Conservation (phyloP, 208 protist genomes). For the Trypanosoma scelopori region DNA sequence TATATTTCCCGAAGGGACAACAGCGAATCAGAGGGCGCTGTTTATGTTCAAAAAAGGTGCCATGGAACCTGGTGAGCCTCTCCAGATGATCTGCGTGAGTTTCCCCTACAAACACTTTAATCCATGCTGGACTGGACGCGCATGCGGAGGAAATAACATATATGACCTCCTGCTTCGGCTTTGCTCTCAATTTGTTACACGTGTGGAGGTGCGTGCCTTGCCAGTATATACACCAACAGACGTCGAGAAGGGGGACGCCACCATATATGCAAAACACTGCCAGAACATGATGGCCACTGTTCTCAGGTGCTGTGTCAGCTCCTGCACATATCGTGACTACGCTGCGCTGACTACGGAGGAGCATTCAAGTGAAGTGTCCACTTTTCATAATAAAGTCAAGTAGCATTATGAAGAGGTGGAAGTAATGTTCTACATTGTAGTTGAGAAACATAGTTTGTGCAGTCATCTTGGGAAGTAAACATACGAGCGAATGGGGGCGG, state of each 20-base stretch:
- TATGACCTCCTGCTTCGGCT: constrained; percentile 66
- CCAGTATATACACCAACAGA: constrained; percentile 88
- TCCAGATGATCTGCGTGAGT: constrained; percentile 86
- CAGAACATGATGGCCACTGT: constrained; percentile 83
- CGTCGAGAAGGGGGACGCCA: constrained; percentile 68
- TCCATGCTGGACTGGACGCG: constrained; percentile 77
- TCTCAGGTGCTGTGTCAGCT: constrained; percentile 57
- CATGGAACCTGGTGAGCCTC: constrained; percentile 78
- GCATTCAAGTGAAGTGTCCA: not conserved
- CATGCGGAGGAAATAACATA: constrained; percentile 65
- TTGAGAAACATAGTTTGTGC: too few relatives aligned
- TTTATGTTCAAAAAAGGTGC: constrained; percentile 87
- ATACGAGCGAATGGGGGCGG: not conserved
- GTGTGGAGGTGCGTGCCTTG: constrained; percentile 72
- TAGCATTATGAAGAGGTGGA: too few relatives aligned
- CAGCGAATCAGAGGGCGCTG: constrained; percentile 68
- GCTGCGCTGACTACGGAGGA: constrained; percentile 8
- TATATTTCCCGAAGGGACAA: constrained; percentile 91
- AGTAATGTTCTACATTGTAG: too few relatives aligned
- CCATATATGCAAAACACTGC: constrained; percentile 80
- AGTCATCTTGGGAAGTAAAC: too few relatives aligned
- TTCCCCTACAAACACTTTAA: constrained; percentile 91
- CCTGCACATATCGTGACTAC: constrained; percentile 66
- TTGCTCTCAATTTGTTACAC: constrained; percentile 85
- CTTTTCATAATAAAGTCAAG: not conserved